Evolutionary conservation across 768 basidiomycete genomes (phyloP).

Genomic region (Trametes villosa): DNA sequence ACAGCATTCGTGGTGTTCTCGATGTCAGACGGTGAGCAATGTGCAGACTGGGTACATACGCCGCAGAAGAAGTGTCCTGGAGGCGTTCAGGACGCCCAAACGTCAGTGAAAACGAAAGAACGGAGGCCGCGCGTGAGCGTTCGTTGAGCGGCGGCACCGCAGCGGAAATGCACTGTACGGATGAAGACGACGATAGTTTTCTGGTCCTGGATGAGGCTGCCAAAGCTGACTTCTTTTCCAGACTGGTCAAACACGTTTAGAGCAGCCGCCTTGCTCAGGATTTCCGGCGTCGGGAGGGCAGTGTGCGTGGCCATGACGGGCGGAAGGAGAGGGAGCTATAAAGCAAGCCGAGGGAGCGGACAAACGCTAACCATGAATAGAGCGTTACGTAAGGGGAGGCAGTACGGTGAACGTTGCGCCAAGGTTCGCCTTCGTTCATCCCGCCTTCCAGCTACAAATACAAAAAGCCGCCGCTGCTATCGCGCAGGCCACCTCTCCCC

Average conservation of each 20-base stretch:
- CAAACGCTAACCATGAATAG: background rate
- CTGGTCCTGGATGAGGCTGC: conserved; percentile 50
- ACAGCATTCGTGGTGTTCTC: background rate
- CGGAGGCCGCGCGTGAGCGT: background rate
- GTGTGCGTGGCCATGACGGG: background rate
- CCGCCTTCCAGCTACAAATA: background rate
- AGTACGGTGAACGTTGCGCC: background rate
- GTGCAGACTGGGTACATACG: conserved; percentile 40
- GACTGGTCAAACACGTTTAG: conserved; percentile 45
- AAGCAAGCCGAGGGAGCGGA: background rate
- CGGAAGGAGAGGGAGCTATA: background rate
- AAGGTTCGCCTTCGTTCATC: background rate
- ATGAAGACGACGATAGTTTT: conserved; percentile 68
- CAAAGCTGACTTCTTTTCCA: conserved; percentile 56
- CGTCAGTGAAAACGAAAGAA: too few species aligned
- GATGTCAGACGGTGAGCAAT: background rate
- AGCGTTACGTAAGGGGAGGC: conserved; percentile 13
- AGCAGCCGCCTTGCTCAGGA: conserved; percentile 39
- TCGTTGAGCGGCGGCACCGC: background rate
- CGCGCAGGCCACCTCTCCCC: background rate
- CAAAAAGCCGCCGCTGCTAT: background rate
- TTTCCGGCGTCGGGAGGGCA: conserved; percentile 21
- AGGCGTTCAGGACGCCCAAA: background rate
- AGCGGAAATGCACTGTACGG: conserved; percentile 38
- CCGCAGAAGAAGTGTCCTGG: conserved; percentile 71